Evolutionary conservation across 345 rosid species (phyloP).

Genomic region (Salix dunnii): DNA sequence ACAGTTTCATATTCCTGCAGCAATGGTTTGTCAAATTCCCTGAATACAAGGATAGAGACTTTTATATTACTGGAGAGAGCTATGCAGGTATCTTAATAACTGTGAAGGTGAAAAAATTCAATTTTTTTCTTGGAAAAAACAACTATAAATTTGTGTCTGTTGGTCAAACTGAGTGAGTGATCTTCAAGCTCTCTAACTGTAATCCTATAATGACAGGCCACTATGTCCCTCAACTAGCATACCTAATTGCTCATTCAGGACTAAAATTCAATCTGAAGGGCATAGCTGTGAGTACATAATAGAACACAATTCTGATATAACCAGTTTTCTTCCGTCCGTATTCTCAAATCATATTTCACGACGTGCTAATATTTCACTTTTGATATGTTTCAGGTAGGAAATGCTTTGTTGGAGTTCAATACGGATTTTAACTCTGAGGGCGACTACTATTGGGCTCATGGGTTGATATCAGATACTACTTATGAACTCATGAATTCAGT

Average conservation of each 20-base stretch:
- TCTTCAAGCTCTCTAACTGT: neutral
- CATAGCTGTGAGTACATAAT: constrained; percentile 19
- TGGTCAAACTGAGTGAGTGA: neutral
- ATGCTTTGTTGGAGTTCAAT: constrained; percentile 22
- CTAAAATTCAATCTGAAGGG: constrained; percentile 19
- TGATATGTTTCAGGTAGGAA: constrained; percentile 17
- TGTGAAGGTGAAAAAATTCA: neutral
- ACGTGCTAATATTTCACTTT: neutral
- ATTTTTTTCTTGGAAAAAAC: neutral
- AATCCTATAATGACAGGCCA: constrained; percentile 9
- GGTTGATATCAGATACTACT: constrained; percentile 18
- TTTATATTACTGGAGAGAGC: constrained; percentile 20
- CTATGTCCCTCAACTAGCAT: constrained; percentile 27
- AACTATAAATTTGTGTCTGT: neutral
- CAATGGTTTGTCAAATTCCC: constrained; percentile 20
- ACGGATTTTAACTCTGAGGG: constrained; percentile 5
- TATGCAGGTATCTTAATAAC: neutral
- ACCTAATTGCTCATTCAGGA: constrained; percentile 17
- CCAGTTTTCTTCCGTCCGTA: neutral
- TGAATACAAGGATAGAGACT: constrained; percentile 14
- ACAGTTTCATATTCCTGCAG: constrained; percentile 15
- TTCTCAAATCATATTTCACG: neutral
- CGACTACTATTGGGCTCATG: constrained; percentile 20
- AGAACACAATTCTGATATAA: neutral
- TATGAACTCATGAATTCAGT: constrained; percentile 5